Conservation (phyloP, 371 early-diverging fungal species). For the Mortierella sp. region DNA sequence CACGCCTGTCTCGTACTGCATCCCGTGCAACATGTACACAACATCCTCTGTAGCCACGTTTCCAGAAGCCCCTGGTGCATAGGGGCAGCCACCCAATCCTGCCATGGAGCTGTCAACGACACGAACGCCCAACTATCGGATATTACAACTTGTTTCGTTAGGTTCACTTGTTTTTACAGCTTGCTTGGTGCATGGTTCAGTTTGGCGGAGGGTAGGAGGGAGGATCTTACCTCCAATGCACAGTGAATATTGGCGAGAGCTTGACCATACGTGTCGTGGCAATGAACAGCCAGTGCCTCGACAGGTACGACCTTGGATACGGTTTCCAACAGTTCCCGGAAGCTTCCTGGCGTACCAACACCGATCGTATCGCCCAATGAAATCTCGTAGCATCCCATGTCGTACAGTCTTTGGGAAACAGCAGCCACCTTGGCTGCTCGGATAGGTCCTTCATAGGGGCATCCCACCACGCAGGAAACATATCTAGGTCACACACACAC, state of each 20-base stretch:
- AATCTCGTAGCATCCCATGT: conserved; percentile 97
- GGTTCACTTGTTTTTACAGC: too few relatives aligned
- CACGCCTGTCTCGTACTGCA: conserved; percentile 85
- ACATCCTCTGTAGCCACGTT: conserved; percentile 98
- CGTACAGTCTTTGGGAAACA: conserved; percentile 78
- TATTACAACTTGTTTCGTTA: neutral
- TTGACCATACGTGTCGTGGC: conserved; percentile 98
- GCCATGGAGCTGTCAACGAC: conserved; percentile 94
- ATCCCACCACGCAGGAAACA: conserved; percentile 92
- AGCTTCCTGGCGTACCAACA: conserved; percentile 85
- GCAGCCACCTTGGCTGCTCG: conserved; percentile 77
- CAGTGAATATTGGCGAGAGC: conserved; percentile 94
- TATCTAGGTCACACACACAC: conserved; percentile 63
- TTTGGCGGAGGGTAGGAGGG: too few relatives aligned
- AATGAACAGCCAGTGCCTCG: conserved; percentile 89
- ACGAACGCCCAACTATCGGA: conserved; percentile 79
- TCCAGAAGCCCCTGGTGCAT: conserved; percentile 95
- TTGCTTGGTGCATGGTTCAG: too few relatives aligned
- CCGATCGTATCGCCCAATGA: conserved; percentile 98
- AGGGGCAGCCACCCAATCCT: conserved; percentile 97
- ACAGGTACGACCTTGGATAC: conserved; percentile 80
- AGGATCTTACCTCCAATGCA: conserved; percentile 79
- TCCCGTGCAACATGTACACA: conserved; percentile 90
- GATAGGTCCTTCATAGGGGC: conserved; percentile 92
- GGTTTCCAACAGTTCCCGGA: conserved; percentile 76